Percentiles rank a stretch among this genome's conserved stretches.
Conservation (phyloP, 2,329 filamentous ascomycete species). For the Blastomyces silverae region DNA sequence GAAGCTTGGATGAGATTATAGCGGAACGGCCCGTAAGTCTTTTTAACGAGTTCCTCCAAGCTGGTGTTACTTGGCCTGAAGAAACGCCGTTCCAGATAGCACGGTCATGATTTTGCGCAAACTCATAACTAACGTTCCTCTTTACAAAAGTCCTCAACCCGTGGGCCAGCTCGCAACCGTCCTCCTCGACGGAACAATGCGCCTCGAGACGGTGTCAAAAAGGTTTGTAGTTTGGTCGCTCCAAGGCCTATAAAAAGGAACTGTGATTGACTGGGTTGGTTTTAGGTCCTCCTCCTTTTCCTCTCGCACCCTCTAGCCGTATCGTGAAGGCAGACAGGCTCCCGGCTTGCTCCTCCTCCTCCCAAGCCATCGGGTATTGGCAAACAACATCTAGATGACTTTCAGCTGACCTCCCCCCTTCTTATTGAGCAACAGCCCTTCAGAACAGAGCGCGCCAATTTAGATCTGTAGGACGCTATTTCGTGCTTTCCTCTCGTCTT, state of each 20-base stretch:
- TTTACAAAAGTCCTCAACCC: conserved; percentile 22
- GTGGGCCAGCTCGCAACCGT: conserved; percentile 33
- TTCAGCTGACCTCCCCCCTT: conserved; percentile 40
- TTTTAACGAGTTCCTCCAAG: neutral
- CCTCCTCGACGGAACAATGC: conserved; percentile 45
- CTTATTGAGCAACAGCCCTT: conserved; percentile 40
- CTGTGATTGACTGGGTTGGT: conserved; percentile 18
- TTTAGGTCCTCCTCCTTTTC: conserved; percentile 43
- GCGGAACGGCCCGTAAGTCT: conserved; percentile 51
- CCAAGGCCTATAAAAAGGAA: conserved; percentile 16
- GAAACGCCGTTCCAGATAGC: neutral
- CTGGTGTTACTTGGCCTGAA: neutral
- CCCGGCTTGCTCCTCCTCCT: conserved; percentile 4
- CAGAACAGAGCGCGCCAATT: conserved; percentile 41
- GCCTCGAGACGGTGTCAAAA: conserved; percentile 81
- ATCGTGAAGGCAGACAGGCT: conserved; percentile 29
- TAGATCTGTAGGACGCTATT: conserved; percentile 38
- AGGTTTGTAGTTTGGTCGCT: conserved; percentile 50
- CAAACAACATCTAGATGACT: conserved; percentile 31
- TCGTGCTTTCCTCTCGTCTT: neutral
- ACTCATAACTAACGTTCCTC: conserved; percentile 6
- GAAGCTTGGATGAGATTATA: conserved; percentile 59
- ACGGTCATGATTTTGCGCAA: neutral
- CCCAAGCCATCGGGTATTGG: conserved; percentile 17
- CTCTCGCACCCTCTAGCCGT: conserved; percentile 32